These are phyloP conservation scores for Ciborinia camelliae DNA, from an alignment of 2,329 filamentous ascomycete species.

Conservation along the genomic window DNA sequence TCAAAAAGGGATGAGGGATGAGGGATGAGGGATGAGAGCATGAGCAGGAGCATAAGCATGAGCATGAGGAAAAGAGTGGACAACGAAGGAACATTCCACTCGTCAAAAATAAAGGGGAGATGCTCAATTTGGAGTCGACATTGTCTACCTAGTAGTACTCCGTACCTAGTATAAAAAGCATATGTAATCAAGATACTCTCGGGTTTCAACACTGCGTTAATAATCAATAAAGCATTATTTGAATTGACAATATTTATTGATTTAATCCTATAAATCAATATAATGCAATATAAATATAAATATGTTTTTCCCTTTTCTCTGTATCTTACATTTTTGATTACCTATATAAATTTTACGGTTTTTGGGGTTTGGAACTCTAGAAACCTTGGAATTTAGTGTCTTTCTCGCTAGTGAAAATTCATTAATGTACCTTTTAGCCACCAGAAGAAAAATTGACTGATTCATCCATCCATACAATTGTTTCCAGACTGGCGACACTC, in stretches of 20 bases:
- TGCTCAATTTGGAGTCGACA: not conserved
- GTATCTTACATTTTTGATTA: not conserved
- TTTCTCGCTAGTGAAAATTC: constrained; percentile 14
- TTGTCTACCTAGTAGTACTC: not conserved
- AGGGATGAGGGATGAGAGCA: not conserved
- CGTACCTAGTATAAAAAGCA: not conserved
- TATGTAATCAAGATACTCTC: not conserved
- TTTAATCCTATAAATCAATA: not conserved
- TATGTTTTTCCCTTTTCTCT: not conserved
- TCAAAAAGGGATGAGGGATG: not conserved
- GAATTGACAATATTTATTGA: not conserved
- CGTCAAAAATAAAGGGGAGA: not conserved
- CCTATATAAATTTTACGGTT: not conserved
- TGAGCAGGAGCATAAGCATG: too few relatives aligned
- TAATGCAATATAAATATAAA: not conserved
- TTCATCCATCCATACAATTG: not conserved
- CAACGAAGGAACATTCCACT: not conserved
- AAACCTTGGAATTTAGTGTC: constrained; percentile 7
- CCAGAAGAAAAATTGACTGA: not conserved
- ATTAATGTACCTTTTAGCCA: not conserved
- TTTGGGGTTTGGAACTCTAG: not conserved
- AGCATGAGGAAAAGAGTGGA: not conserved
- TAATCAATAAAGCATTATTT: not conserved
- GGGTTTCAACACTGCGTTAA: not conserved
- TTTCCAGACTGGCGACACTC: not conserved